phyloP scores from a whole-genome alignment of 768 basidiomycete genomes.

The Lactifluus subvellereus region DNA sequence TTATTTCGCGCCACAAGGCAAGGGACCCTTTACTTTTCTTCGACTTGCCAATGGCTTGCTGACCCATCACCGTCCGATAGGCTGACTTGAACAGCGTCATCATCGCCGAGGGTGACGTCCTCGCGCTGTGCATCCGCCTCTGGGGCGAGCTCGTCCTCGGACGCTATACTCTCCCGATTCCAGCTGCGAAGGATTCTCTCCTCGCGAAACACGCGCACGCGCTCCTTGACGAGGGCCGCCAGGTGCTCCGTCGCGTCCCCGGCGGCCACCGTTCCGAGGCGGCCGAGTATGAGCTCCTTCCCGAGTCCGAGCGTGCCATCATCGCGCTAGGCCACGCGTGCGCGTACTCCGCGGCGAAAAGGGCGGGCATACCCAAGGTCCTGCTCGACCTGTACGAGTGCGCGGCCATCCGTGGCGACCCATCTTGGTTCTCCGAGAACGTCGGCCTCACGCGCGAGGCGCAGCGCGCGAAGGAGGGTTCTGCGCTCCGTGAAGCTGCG shows the following conservation, averaged over 20 bases:
- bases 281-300: conserved; percentile 17
- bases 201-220: conserved; percentile 15
- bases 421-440: neutral
- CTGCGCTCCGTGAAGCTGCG: conserved; percentile 3
- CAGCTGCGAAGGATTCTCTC: conserved; percentile 7
- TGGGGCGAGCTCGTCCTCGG: conserved; percentile 23
- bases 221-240: conserved; percentile 5
- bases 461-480: neutral
- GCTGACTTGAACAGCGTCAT: conserved; percentile 8
- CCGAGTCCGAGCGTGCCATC: neutral
- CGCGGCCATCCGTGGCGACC: neutral
- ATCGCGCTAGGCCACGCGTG: conserved; percentile 21
- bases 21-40: neutral
- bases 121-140: conserved; percentile 26
- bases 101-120: conserved; percentile 28
- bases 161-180: conserved; percentile 17
- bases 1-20: conserved; percentile 5
- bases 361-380: conserved; percentile 11
- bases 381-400: conserved; percentile 22
- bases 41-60: neutral
- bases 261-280: conserved; percentile 16
- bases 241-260: neutral
- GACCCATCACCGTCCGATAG: neutral
- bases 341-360: conserved; percentile 21
- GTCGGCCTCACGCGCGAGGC: neutral